These are phyloP conservation scores for Creolimax fragrantissima DNA, from an alignment of 78 protist genomes.

Conservation along the genomic window DNA sequence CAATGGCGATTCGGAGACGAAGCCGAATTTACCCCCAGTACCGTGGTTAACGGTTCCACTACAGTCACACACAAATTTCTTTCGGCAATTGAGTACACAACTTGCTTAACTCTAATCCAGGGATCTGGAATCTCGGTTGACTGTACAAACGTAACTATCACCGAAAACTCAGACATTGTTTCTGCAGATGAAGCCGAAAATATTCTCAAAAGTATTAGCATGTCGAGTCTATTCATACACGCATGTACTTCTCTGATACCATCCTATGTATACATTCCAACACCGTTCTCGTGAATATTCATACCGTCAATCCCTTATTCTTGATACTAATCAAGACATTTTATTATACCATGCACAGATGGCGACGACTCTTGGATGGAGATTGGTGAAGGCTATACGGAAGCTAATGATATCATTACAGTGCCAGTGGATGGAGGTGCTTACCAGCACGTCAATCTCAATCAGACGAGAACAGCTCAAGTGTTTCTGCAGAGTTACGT, in stretches of 20 bases:
- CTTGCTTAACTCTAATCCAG: not conserved
- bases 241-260: too few species aligned
- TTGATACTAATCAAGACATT: too few species aligned
- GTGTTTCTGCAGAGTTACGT: not conserved
- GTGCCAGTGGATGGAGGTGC: not conserved
- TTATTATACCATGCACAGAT: too few species aligned
- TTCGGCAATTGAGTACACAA: not conserved
- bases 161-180: not conserved
- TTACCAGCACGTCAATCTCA: not conserved
- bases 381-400: not conserved
- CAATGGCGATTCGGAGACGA: not conserved
- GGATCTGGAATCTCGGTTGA: not conserved
- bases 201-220: not conserved
- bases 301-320: too few species aligned
- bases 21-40: not conserved
- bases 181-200: not conserved
- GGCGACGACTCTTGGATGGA: too few species aligned
- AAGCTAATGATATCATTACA: not conserved
- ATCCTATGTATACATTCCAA: too few species aligned
- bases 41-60: not conserved
- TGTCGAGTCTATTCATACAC: too few species aligned
- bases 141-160: not conserved
- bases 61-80: not conserved
- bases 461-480: not conserved
- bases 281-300: too few species aligned